Percentiles rank a stretch among this genome's conserved stretches.
These are phyloP conservation scores for Chrysanthemum makinoi DNA, from an alignment of 129 eudicot species.

Conservation along the genomic window DNA sequence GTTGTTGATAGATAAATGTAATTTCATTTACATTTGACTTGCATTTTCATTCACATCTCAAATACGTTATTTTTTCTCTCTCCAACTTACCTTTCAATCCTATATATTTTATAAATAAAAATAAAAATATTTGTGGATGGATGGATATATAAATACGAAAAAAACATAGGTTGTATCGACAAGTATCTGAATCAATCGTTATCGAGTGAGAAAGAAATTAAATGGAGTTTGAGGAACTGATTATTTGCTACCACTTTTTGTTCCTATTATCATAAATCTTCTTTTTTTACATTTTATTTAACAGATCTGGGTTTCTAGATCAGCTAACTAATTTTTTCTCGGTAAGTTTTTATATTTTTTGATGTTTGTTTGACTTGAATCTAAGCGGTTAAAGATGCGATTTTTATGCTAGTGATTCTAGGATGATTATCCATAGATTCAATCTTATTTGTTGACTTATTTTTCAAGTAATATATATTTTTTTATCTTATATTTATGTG, in stretches of 20 bases:
- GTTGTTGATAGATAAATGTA: background rate
- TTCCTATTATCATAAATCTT: conserved; percentile 24
- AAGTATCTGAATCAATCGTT: conserved; percentile 36
- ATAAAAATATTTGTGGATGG: background rate
- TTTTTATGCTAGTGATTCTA: conserved; percentile 6
- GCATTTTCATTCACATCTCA: conserved; percentile 23
- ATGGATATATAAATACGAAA: background rate
- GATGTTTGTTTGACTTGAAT: conserved; percentile 28
- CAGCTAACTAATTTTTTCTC: background rate
- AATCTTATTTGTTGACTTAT: background rate
- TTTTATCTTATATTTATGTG: background rate
- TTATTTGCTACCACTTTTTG: conserved; percentile 39
- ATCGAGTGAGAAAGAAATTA: conserved; percentile 30
- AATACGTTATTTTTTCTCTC: background rate
- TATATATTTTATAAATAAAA: background rate
- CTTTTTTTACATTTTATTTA: background rate
- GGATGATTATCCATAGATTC: conserved; percentile 19
- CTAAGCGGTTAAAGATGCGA: conserved; percentile 22
- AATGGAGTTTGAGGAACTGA: conserved; percentile 33
- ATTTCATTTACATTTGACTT: conserved; percentile 32
- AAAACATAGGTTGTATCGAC: conserved; percentile 45
- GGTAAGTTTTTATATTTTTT: conserved; percentile 26
- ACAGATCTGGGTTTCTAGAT: conserved; percentile 1
- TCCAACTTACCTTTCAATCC: too few species aligned
- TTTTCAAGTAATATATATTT: background rate